A percentile compares a stretch with the other conserved stretches of the same genome.
phyloP scores from a whole-genome alignment of 805 yeast species.

The Yamadazyma tumulicola region DNA sequence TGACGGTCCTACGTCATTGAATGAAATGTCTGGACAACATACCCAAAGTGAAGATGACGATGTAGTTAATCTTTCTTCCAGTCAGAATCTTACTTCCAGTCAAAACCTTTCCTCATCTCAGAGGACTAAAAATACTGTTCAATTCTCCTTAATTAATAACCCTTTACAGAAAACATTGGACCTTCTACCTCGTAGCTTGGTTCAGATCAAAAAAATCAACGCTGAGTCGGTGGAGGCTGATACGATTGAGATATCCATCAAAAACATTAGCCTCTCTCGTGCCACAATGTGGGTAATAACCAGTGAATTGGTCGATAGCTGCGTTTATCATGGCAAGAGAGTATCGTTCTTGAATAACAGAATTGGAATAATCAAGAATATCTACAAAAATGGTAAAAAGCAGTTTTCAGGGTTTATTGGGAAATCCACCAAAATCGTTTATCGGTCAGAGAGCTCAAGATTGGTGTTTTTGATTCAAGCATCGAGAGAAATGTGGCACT shows the following conservation, averaged over 20 bases:
- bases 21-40: not conserved
- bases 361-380: conserved; percentile 59
- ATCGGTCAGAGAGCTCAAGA: conserved; percentile 87
- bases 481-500: conserved; percentile 96
- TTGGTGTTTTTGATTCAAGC: conserved; percentile 81
- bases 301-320: conserved; percentile 53
- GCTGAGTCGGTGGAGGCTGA: conserved; percentile 63
- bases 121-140: conserved; percentile 26
- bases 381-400: conserved; percentile 65
- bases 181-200: conserved; percentile 64
- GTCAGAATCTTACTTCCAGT: not conserved
- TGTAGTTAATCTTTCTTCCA: not conserved
- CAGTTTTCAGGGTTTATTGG: conserved; percentile 76
- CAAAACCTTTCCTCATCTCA: not conserved
- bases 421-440: conserved; percentile 70
- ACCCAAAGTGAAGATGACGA: not conserved
- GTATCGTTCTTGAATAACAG: conserved; percentile 58
- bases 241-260: conserved; percentile 74
- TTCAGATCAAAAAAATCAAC: conserved; percentile 48
- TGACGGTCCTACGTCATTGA: conserved; percentile 1
- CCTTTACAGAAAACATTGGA: conserved; percentile 59
- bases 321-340: conserved; percentile 66
- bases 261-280: conserved; percentile 76
- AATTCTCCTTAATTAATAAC: conserved; percentile 56
- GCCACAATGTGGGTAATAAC: conserved; percentile 93